A percentile compares a stretch with the other conserved stretches of the same genome.
These are phyloP conservation scores for Starmerella kuoi DNA, from an alignment of 805 yeast species.

Conservation along the genomic window DNA sequence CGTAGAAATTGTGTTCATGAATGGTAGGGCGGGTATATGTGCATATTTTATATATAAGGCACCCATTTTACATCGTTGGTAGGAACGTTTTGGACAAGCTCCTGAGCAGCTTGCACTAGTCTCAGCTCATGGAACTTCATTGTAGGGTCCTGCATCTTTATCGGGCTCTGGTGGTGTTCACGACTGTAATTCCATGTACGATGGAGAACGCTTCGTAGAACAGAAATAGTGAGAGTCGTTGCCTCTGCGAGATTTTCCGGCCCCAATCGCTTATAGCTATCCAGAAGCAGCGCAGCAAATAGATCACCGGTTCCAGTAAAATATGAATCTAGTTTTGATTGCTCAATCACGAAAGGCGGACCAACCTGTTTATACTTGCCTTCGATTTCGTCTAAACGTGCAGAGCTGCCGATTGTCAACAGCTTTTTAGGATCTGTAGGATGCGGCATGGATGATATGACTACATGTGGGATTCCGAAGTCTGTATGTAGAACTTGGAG, in stretches of 20 bases:
- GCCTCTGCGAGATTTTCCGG: constrained; percentile 27
- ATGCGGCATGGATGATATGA: constrained; percentile 46
- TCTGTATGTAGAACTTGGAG: constrained; percentile 37
- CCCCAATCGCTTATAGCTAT: constrained; percentile 34
- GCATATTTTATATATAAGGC: too few species aligned
- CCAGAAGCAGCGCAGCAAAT: constrained; percentile 67
- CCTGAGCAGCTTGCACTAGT: constrained; percentile 46
- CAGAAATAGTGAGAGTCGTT: constrained; percentile 32
- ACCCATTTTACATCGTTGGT: too few species aligned
- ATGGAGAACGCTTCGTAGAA: constrained; percentile 38
- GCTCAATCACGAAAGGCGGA: constrained; percentile 33
- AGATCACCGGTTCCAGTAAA: constrained; percentile 94
- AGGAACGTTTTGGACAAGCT: too few species aligned
- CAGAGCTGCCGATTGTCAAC: constrained; percentile 38
- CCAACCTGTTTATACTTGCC: neutral
- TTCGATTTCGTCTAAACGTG: constrained; percentile 7
- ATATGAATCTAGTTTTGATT: constrained; percentile 60
- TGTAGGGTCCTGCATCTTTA: constrained; percentile 25
- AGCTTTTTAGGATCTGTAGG: constrained; percentile 23
- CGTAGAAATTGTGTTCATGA: too few species aligned
- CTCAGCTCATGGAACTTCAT: constrained; percentile 67
- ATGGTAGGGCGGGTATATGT: too few species aligned
- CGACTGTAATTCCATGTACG: constrained; percentile 21
- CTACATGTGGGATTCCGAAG: constrained; percentile 46
- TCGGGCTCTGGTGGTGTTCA: constrained; percentile 32